Evolutionary conservation across 371 early-diverging fungal genomes (phyloP).

Genomic region (Saksenaea vasiformis): DNA sequence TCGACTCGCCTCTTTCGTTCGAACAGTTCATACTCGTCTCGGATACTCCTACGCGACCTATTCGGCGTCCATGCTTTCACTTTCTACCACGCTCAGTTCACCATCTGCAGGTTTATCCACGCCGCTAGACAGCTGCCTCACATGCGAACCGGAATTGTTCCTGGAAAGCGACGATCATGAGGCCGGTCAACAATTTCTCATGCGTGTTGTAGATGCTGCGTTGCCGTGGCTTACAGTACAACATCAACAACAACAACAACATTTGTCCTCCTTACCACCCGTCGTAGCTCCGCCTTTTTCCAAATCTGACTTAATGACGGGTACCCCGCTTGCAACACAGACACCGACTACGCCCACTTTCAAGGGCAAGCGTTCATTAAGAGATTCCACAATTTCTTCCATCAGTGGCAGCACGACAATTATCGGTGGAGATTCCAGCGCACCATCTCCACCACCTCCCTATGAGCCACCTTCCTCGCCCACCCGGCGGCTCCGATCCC

Average conservation of each 20-base stretch:
- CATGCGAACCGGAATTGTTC: not conserved
- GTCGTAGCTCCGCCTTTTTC: not conserved
- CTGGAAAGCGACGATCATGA: constrained; percentile 7
- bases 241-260: not conserved
- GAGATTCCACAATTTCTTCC: not conserved
- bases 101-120: not conserved
- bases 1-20: constrained; percentile 23
- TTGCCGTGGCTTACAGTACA: constrained; percentile 13
- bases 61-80: not conserved
- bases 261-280: not conserved
- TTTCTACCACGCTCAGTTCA: not conserved
- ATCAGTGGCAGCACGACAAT: not conserved
- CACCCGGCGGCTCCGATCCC: not conserved
- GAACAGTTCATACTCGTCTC: constrained; percentile 26
- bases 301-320: constrained; percentile 1
- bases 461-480: not conserved
- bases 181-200: constrained; percentile 18
- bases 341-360: not conserved
- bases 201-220: constrained; percentile 30
- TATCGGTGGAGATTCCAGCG: not conserved
- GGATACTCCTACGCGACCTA: constrained; percentile 4
- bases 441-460: not conserved
- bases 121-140: not conserved
- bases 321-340: not conserved
- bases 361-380: not conserved